phyloP scores from a whole-genome alignment of 2,329 filamentous ascomycete species.

The Sporothrix inflata region DNA sequence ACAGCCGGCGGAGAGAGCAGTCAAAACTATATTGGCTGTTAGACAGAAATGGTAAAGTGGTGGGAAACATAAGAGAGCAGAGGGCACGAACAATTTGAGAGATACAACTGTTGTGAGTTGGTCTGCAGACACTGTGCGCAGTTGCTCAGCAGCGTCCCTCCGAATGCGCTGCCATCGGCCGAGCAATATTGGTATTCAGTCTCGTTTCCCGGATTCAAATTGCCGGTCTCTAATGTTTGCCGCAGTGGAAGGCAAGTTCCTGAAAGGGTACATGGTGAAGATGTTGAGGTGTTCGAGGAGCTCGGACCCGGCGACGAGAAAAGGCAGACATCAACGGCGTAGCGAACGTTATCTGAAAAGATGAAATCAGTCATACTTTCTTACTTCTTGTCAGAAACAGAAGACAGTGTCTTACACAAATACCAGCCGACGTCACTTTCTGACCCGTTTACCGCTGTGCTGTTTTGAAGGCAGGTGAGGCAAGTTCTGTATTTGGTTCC shows the following conservation, averaged over 20 bases:
- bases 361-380: neutral
- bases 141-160: slow-evolving; percentile 39
- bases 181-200: slow-evolving; percentile 49
- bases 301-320: slow-evolving; percentile 43
- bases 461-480: slow-evolving; percentile 51
- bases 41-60: no score
- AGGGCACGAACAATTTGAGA: slow-evolving; percentile 57
- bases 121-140: slow-evolving; percentile 52
- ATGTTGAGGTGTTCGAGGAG: slow-evolving; percentile 43
- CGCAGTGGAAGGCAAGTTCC: slow-evolving; percentile 48
- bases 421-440: slow-evolving; percentile 52
- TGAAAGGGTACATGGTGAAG: slow-evolving; percentile 50
- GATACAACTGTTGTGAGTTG: slow-evolving; percentile 46
- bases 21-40: slow-evolving; percentile 45
- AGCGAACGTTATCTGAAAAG: slow-evolving; percentile 53
- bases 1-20: slow-evolving; percentile 53
- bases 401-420: slow-evolving; percentile 47
- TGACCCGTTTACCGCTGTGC: slow-evolving; percentile 44
- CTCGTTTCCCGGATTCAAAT: slow-evolving; percentile 36
- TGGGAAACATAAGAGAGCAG: no score
- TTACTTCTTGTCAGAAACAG: neutral
- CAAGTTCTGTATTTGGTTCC: slow-evolving; percentile 55
- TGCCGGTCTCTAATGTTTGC: slow-evolving; percentile 43
- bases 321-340: slow-evolving; percentile 52
- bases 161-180: slow-evolving; percentile 43